Evolutionary conservation across 2,329 filamentous ascomycete genomes (phyloP), one percentile per base, ranked within the genome.

Genomic region (Pyrenophora seminiperda): DNA sequence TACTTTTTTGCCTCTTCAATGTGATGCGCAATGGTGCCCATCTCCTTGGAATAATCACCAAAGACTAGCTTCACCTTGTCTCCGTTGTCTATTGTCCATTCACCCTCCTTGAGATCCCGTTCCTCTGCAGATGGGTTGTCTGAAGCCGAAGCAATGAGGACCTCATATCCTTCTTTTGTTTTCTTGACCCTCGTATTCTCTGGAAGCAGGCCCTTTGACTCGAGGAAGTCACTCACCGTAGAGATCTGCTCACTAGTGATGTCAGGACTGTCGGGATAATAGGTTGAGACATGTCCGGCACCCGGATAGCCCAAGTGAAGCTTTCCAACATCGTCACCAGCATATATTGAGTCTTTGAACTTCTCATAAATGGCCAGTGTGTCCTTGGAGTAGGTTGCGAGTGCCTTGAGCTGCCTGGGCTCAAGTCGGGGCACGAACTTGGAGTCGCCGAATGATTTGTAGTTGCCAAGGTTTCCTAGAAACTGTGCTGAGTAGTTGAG

Each of bases 381-480:
- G 33, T 72, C 63, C 7, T 71, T 66, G 4, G 72, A 74, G 9
- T 74, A 63, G 14, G 73, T 71, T 2, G 76, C 76, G 17, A 80
- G 63, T 5, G 77, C 76, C 48, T 75, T 75, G 24, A 80, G 62
- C 61, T 75, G 71, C 22, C 73, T 66, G 13, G 72, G 57, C 11
- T 74, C 66, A 14, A 79, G 61, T n/a, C 77, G 72, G n/a, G 78
- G 78, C 7, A 80, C 73, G 65, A 80, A 79, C 63, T 81, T 81
- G 50, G 74, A 76, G 63, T 80, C 77, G 6, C 75, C 75, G 46
- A 80, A 79, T 3, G 73, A 76, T 59, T 79, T 79, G 71, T 78
- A 82, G 66, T 82, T 82, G 43, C 80, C 80, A 24, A 76, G 58
- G 53, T 82, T 82, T n/a, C 78, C 79, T 5, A 83, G 68, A 48